These are phyloP conservation scores for Silene coronaria DNA, from an alignment of 179 eudicot genomes.

Conservation along the genomic window DNA sequence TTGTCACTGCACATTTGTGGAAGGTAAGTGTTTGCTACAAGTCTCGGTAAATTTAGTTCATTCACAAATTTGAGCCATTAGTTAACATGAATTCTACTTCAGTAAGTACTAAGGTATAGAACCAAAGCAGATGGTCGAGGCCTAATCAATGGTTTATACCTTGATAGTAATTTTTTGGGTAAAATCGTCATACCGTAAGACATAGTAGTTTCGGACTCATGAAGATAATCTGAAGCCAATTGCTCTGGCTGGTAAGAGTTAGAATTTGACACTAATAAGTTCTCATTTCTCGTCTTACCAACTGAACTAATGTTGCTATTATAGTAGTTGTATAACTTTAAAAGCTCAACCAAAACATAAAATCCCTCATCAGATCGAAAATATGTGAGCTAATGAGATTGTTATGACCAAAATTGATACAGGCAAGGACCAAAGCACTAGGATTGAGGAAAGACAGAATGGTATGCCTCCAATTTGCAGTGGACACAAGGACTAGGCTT, in stretches of 20 bases:
- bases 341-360: too few relatives aligned
- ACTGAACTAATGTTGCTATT: too few relatives aligned
- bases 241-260: too few relatives aligned
- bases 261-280: too few relatives aligned
- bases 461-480: constrained; percentile 36
- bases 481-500: constrained; percentile 31
- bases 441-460: constrained; percentile 28
- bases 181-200: not conserved
- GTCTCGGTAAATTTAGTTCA: not conserved
- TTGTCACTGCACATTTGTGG: constrained; percentile 34
- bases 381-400: not conserved
- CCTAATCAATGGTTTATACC: too few relatives aligned
- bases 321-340: too few relatives aligned
- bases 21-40: constrained; percentile 13
- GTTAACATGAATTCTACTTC: too few relatives aligned
- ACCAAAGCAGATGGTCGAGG: too few relatives aligned
- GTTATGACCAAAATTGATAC: not conserved
- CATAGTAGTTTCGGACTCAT: too few relatives aligned
- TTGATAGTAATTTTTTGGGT: not conserved
- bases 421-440: constrained; percentile 34
- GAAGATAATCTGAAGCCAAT: too few relatives aligned
- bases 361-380: not conserved
- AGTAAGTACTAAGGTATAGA: too few relatives aligned
- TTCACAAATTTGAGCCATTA: not conserved
- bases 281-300: too few relatives aligned